phyloP scores from a whole-genome alignment of 2,329 filamentous ascomycete genomes.

The Aspergillus ibericus region DNA sequence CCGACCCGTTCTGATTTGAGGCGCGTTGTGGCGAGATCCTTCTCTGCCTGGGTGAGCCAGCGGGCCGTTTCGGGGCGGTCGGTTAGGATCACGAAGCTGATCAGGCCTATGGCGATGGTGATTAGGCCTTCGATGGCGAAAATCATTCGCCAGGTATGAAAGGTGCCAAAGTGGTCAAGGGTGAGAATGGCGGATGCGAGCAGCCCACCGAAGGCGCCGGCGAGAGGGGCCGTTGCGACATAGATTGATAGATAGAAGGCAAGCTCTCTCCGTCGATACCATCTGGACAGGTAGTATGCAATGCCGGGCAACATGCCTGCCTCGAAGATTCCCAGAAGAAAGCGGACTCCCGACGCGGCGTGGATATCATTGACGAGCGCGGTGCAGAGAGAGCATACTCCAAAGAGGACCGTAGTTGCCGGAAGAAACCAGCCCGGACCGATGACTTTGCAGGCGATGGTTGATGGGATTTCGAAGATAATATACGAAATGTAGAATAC shows the following conservation, averaged over 20 bases:
- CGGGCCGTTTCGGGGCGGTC: conserved; percentile 67
- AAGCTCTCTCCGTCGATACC: conserved; percentile 70
- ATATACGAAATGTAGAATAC: conserved; percentile 74
- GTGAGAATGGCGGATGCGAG: conserved; percentile 64
- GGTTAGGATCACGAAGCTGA: conserved; percentile 65
- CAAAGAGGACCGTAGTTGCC: conserved; percentile 61
- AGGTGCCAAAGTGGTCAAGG: conserved; percentile 57
- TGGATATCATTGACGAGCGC: conserved; percentile 62
- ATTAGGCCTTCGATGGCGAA: conserved; percentile 71
- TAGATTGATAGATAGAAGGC: conserved; percentile 68
- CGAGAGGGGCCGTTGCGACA: conserved; percentile 69
- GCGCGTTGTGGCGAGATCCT: conserved; percentile 64
- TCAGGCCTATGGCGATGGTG: conserved; percentile 57
- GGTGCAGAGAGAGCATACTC: conserved; percentile 63
- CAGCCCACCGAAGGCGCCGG: conserved; percentile 70
- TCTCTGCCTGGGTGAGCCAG: conserved; percentile 67
- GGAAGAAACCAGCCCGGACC: conserved; percentile 74
- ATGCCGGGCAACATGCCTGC: conserved; percentile 73
- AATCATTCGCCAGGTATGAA: conserved; percentile 67
- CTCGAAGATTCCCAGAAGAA: conserved; percentile 68
- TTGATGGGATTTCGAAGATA: conserved; percentile 69
- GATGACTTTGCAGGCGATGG: conserved; percentile 67
- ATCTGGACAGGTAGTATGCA: conserved; percentile 70
- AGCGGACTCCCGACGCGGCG: conserved; percentile 61
- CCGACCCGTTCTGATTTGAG: conserved; percentile 68